Conservation (phyloP, 2,329 filamentous ascomycete genomes). For the Akanthomyces lecanii region DNA sequence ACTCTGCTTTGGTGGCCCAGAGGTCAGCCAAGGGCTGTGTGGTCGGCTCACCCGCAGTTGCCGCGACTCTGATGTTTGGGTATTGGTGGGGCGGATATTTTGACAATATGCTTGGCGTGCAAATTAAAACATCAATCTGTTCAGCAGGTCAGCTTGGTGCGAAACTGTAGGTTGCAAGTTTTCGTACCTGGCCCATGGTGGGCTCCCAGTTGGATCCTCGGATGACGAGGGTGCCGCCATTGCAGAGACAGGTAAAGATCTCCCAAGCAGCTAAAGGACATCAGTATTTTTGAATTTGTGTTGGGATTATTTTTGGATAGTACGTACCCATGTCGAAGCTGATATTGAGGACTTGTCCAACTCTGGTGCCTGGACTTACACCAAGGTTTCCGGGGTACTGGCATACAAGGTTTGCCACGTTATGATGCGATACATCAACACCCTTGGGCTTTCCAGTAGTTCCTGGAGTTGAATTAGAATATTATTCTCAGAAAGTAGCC, state of each 20-base stretch:
- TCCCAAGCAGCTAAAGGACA: conserved; percentile 52
- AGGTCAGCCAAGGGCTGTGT: conserved; percentile 49
- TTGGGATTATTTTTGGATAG: background rate
- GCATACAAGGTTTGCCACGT: conserved; percentile 51
- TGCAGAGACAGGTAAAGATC: conserved; percentile 53
- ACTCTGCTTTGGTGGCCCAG: conserved; percentile 46
- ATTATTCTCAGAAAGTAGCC: background rate
- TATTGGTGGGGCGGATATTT: conserved; percentile 44
- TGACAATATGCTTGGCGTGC: conserved; percentile 51
- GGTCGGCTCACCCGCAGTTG: conserved; percentile 53
- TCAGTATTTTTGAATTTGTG: background rate
- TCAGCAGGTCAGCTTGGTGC: background rate
- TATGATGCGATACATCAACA: conserved; percentile 52
- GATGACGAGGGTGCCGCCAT: conserved; percentile 52
- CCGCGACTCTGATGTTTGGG: conserved; percentile 49
- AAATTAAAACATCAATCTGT: conserved; percentile 50
- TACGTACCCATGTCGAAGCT: conserved; percentile 58
- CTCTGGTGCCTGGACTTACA: conserved; percentile 45
- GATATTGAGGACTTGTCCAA: conserved; percentile 54
- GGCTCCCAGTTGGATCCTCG: conserved; percentile 47
- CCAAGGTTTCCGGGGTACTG: conserved; percentile 47
- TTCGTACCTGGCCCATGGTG: conserved; percentile 40
- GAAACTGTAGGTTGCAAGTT: background rate
- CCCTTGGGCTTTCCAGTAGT: conserved; percentile 57
- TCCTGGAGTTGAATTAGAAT: conserved; percentile 27